Percentiles rank a stretch among this genome's conserved stretches.
Conservation (phyloP, 441 rosid species). For the Eruca vesicaria region DNA sequence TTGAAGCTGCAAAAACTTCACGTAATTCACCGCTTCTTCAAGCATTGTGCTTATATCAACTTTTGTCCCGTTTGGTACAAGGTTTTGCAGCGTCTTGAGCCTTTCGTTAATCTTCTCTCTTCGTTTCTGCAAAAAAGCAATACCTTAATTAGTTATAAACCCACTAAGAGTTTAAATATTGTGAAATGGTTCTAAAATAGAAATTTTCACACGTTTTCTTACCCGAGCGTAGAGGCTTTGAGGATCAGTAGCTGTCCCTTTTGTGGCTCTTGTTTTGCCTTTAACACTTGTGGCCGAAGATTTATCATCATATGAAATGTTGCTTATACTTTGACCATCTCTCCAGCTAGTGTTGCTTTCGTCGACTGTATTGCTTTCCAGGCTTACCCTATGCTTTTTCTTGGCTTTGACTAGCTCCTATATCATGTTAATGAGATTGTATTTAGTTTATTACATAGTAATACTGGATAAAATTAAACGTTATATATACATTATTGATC, state of each 20-base stretch:
- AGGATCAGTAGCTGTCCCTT: conserved; percentile 85
- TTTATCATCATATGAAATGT: conserved; percentile 57
- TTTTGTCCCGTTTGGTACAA: conserved; percentile 91
- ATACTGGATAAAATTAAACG: background rate
- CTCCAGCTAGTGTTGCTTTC: conserved; percentile 42
- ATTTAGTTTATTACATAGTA: conserved; percentile 1
- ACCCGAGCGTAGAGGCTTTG: conserved; percentile 94
- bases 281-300: conserved; percentile 46
- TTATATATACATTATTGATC: background rate
- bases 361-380: conserved; percentile 29
- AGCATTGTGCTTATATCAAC: conserved; percentile 96
- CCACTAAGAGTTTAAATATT: background rate
- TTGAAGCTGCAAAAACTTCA: conserved; percentile 84
- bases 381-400: conserved; percentile 40
- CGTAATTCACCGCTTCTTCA: conserved; percentile 92
- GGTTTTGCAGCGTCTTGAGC: conserved; percentile 64
- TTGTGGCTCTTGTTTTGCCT: conserved; percentile 62
- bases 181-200: background rate
- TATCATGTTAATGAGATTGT: conserved; percentile 5
- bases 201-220: conserved; percentile 8
- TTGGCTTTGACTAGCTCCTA: conserved; percentile 33
- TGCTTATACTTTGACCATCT: conserved; percentile 50
- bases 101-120: conserved; percentile 83
- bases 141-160: background rate
- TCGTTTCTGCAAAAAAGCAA: conserved; percentile 60